Percentiles rank a stretch among this genome's conserved stretches.
Conservation (phyloP, 352 stramenopile species). For the Phytophthora litchii region DNA sequence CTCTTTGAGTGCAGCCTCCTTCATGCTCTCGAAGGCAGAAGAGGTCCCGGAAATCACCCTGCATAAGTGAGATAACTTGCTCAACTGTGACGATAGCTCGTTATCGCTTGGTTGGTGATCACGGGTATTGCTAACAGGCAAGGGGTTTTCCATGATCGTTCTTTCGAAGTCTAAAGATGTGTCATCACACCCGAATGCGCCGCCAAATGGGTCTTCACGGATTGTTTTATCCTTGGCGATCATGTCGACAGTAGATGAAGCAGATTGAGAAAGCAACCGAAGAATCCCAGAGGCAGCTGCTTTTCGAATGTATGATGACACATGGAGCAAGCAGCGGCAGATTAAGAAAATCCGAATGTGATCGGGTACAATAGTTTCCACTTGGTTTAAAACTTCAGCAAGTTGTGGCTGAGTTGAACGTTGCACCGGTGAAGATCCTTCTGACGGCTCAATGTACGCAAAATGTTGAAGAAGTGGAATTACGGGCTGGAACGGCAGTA, state of each 20-base stretch:
- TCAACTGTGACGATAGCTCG: slow-evolving; percentile 39
- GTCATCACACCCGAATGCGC: slow-evolving; percentile 7
- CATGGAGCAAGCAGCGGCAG: slow-evolving; percentile 55
- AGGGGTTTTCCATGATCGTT: slow-evolving; percentile 35
- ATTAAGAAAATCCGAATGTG: slow-evolving; percentile 39
- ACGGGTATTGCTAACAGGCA: slow-evolving; percentile 27
- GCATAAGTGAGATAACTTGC: slow-evolving; percentile 34
- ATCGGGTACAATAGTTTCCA: slow-evolving; percentile 34
- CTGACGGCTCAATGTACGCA: slow-evolving; percentile 50
- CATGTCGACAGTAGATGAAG: slow-evolving; percentile 12
- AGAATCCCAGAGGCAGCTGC: slow-evolving; percentile 50
- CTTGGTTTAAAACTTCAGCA: slow-evolving; percentile 46
- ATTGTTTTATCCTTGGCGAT: slow-evolving; percentile 32
- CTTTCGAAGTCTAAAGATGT: slow-evolving; percentile 23
- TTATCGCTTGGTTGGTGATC: slow-evolving; percentile 32
- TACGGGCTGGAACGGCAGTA: slow-evolving; percentile 30
- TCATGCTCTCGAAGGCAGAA: slow-evolving; percentile 31
- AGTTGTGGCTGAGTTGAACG: slow-evolving; percentile 42
- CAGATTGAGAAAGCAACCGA: slow-evolving; percentile 33
- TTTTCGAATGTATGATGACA: slow-evolving; percentile 53
- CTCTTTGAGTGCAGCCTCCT: slow-evolving; percentile 40
- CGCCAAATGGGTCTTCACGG: slow-evolving; percentile 39
- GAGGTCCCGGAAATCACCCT: slow-evolving; percentile 36
- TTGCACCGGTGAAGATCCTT: slow-evolving; percentile 23
- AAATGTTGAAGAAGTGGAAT: slow-evolving; percentile 66